Percentiles rank a stretch among this genome's conserved stretches.
phyloP scores from a whole-genome alignment of 1,284 basidiomycete species.

The Ganoderma sinense region DNA sequence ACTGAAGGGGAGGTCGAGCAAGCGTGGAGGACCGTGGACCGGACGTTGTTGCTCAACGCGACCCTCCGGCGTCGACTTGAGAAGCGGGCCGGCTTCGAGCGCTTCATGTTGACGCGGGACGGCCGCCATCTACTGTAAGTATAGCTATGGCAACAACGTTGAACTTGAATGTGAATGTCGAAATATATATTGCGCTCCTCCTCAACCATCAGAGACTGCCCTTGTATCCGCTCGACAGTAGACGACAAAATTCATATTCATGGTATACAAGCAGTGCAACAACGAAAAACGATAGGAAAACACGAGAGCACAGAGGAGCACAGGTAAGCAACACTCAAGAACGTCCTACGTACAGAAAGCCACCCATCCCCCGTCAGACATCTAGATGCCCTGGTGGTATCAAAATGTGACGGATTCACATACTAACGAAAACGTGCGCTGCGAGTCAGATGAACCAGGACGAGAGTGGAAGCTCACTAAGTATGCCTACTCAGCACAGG shows the following conservation, averaged over 20 bases:
- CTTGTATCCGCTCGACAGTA: no score
- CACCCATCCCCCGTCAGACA: background rate
- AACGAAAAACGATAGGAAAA: no score
- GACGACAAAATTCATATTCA: no score
- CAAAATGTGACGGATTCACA: background rate
- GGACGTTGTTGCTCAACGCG: background rate
- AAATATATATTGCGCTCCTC: no score
- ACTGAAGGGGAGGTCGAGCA: background rate
- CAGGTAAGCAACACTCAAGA: no score
- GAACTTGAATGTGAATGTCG: no score
- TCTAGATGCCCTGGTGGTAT: background rate
- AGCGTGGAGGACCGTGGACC: background rate
- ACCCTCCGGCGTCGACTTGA: no score
- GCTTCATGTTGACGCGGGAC: background rate
- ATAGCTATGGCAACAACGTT: no score
- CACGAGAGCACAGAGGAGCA: no score
- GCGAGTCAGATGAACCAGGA: background rate
- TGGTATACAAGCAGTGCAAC: no score
- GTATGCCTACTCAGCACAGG: background rate
- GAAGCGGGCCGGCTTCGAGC: background rate
- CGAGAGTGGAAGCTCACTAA: background rate
- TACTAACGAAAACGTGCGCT: background rate
- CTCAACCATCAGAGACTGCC: no score
- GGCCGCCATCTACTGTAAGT: no score
- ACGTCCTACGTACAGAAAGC: background rate